Evolutionary conservation across 192 early-diverging fungal genomes (phyloP).

Genomic region (Mortierella hygrophila): DNA sequence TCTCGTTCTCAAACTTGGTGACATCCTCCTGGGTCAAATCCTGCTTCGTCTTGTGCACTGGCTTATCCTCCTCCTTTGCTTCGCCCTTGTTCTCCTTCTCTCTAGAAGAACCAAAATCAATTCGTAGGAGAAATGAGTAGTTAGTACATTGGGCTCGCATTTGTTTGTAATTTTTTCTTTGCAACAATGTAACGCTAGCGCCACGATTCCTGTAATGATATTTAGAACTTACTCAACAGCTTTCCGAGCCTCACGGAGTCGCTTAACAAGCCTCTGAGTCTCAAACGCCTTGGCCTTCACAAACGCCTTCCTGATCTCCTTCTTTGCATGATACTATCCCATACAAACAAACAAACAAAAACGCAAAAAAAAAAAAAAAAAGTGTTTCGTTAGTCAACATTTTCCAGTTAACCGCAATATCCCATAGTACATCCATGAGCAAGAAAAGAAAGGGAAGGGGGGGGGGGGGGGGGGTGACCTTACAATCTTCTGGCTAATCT

Average conservation of each 20-base stretch:
- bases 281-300: conserved; percentile 41
- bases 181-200: not conserved
- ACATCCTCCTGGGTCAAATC: conserved; percentile 42
- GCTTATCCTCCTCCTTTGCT: conserved; percentile 8
- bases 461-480: not conserved
- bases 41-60: conserved; percentile 33
- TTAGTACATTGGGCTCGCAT: not conserved
- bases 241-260: conserved; percentile 35
- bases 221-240: conserved; percentile 31
- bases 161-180: not conserved
- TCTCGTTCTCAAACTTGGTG: conserved; percentile 40
- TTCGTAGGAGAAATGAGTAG: not conserved
- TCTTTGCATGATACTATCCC: conserved; percentile 44
- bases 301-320: conserved; percentile 48
- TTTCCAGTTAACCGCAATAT: not conserved
- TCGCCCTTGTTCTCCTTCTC: conserved; percentile 2
- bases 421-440: not conserved
- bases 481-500: conserved; percentile 56
- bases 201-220: not conserved
- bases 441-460: no score
- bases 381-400: not conserved
- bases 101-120: not conserved
- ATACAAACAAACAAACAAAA: not conserved
- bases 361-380: not conserved
- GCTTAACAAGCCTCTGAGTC: conserved; percentile 41